Percentiles rank a stretch among this genome's conserved stretches.
phyloP scores from a whole-genome alignment of 331 rosid genomes.

The Saraca asoca region DNA sequence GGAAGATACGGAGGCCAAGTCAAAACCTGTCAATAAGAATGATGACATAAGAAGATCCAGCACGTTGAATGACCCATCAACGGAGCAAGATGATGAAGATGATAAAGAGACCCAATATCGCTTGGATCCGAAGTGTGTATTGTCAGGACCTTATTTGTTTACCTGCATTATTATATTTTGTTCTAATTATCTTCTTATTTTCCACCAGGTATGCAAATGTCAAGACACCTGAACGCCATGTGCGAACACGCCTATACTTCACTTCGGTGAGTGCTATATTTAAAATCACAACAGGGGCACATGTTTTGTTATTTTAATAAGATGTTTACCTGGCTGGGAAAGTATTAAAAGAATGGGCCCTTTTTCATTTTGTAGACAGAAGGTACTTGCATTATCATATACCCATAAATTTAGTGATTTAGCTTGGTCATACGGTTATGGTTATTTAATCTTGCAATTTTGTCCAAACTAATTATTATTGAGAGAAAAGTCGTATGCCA shows the following conservation, averaged over 20 bases:
- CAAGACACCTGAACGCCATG: constrained; percentile 91
- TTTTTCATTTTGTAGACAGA: neutral
- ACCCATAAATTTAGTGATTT: neutral
- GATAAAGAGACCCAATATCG: constrained; percentile 96
- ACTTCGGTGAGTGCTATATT: constrained; percentile 75
- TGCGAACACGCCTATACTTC: constrained; percentile 93
- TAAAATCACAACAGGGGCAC: neutral
- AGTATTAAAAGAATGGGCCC: neutral
- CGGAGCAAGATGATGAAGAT: constrained; percentile 92
- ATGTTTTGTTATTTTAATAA: neutral
- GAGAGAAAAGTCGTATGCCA: neutral
- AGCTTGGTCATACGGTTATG: neutral
- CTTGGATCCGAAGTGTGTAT: constrained; percentile 81
- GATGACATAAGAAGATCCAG: constrained; percentile 62
- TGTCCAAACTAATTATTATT: neutral
- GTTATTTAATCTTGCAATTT: constrained; percentile 1
- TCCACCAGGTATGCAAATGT: constrained; percentile 91
- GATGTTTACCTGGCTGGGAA: constrained; percentile 22
- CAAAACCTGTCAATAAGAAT: constrained; percentile 52
- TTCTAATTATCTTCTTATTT: constrained; percentile 30
- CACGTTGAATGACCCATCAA: constrained; percentile 54
- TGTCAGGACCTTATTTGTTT: constrained; percentile 16
- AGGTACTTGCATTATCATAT: neutral
- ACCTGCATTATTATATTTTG: constrained; percentile 25
- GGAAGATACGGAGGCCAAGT: constrained; percentile 57